phyloP scores from a whole-genome alignment of 2,329 filamentous ascomycete genomes.

The Apiospora sp. region DNA sequence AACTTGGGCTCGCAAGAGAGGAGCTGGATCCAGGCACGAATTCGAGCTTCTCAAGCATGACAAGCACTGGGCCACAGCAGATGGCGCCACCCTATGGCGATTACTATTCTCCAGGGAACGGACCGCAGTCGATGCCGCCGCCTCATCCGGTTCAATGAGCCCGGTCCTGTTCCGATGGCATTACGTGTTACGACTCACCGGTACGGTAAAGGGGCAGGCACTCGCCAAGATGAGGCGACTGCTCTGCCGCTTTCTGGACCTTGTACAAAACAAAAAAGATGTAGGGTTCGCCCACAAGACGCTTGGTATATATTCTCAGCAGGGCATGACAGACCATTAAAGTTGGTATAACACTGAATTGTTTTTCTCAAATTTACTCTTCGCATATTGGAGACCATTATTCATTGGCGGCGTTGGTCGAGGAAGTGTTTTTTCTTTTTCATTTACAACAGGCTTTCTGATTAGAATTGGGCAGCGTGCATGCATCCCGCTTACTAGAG shows the following conservation, averaged over 20 bases:
- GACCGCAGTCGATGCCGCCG: slow-evolving; percentile 19
- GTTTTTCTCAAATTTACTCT: slow-evolving; percentile 1
- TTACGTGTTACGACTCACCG: slow-evolving; percentile 6
- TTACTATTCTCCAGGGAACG: slow-evolving; percentile 20
- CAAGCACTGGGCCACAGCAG: slow-evolving; percentile 17
- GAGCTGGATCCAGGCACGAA: slow-evolving; percentile 40
- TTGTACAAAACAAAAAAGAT: slow-evolving; percentile 17
- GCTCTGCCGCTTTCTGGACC: background rate
- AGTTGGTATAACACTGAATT: slow-evolving; percentile 2
- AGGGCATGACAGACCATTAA: background rate
- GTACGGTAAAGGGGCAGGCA: background rate
- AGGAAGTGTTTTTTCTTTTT: background rate
- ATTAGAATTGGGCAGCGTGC: slow-evolving; percentile 8
- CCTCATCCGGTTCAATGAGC: slow-evolving; percentile 13
- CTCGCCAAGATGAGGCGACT: background rate
- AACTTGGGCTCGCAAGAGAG: slow-evolving; percentile 52
- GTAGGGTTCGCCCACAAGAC: slow-evolving; percentile 20
- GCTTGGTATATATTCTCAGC: slow-evolving; percentile 20
- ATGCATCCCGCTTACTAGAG: slow-evolving; percentile 8
- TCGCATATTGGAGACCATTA: background rate
- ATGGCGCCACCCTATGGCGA: background rate
- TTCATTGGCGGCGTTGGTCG: slow-evolving; percentile 18
- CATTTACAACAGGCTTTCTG: slow-evolving; percentile 20
- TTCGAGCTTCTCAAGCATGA: slow-evolving; percentile 53
- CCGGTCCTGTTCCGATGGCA: background rate